Base-by-base conservation (phyloP, 2,329 filamentous ascomycete species). In the Penicillium palitans region DNA sequence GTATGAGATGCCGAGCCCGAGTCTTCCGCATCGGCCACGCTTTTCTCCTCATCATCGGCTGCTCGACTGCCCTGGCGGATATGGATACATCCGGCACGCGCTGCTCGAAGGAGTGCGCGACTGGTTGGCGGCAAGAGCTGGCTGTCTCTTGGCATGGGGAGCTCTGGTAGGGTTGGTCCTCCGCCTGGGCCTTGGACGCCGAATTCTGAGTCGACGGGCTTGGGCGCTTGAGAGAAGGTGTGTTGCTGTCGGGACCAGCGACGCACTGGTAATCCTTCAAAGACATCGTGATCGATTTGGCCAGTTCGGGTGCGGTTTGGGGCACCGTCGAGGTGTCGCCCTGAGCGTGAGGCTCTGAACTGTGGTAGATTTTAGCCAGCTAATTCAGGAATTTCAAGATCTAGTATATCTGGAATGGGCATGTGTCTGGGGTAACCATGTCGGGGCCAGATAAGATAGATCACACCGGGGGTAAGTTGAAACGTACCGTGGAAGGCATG, bases 91-190 rank as follows among this genome's bases (percentile, higher is more conserved):
- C 90, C 90, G 21, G 90, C 90, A 59, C 93, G 85, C 48, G 91
- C 91, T 39, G 90, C 89, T 57, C 90, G 87, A 15, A 97, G 81
- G 6, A 97, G 82, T 63, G 93, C 90, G 69, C 95, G 90, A 53
- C 89, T 93, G 72, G 92, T 89, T 1, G 88, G 84, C 0, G 90
- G 84, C 10, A 97, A 80, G 33, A 96, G 81, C 58, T 89, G 84
- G 31, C 86, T 90, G 72, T 96, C 93, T 68, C 90, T 90, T 40
- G 93, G 93, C 90, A 97, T 93, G 45, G 90, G 87, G 19, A 91
- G 83, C 70, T 96, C 93, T 48, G 87, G 87, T 84, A 78, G 81
- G 7, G 63, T 64, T 31, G 70, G 66, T 29, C 68, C 68, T 52
- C 66, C 67, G 33, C 58, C 64, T 12, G 69, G 66, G 9, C 68